Base-by-base conservation (phyloP, 1,284 basidiomycete species). In the Melampsora americana region DNA sequence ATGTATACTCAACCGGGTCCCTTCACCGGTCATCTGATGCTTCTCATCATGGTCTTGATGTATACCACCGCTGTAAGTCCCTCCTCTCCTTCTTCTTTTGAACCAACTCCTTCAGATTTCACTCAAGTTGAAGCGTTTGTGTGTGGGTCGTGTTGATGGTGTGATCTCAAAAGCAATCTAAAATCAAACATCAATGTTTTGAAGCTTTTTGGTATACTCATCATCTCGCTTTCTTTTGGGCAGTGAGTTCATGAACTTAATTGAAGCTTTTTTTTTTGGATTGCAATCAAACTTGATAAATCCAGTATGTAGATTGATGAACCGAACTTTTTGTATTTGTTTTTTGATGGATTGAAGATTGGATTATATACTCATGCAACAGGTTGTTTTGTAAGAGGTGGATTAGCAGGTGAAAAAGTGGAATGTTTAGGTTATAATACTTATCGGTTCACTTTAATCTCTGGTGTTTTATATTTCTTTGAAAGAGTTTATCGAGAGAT, bases 171-270 rank as follows among this genome's bases (percentile, higher is more conserved):
- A 91, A 92, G 4, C 90, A 92, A 83, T 85, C 87, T 80, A 92
- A 90, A 83, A 88, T 95, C 79, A 89, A 92, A 79, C 83, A 87
- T 77, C 91, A 93, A 83, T 91, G 89, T 84, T 94, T 93, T 83
- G 92, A 95, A 83, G 91, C 88, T 0, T 95, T 95, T 85, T 94
- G 92, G 92, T 93, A 92, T 83, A 93, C 92, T 28, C 92, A 93
- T 79, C 92, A 93, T 80, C 87, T 93, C 61, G 92, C 92, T 9
- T 92, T 92, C 86, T 92, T 93, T 86, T 93, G 92, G 85, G 91
- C 92, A 89, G 86, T 93, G 78, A 79, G 59, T 26, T n/a, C n/a
- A n/a, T n/a, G n/a, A n/a, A n/a, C n/a, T n/a, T n/a, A n/a, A n/a
- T n/a, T n/a, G n/a, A n/a, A n/a, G n/a, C n/a, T n/a, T n/a, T n/a